phyloP scores from a whole-genome alignment of 106 monocot species.

The Platanthera guangdongensis region DNA sequence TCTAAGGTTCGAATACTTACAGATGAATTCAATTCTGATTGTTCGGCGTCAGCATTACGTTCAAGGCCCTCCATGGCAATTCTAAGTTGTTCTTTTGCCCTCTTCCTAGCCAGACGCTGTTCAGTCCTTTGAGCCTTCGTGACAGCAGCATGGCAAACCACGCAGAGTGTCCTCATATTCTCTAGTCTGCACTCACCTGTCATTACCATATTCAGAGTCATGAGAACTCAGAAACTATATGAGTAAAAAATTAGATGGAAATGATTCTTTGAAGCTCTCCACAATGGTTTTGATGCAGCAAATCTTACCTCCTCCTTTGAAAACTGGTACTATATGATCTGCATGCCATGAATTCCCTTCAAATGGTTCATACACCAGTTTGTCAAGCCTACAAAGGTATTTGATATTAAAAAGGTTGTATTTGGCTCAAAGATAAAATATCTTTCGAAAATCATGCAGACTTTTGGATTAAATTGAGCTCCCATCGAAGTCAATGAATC shows the following conservation, averaged over 20 bases:
- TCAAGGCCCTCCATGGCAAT: slow-evolving; percentile 35
- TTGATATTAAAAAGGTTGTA: not conserved
- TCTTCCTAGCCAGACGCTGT: slow-evolving; percentile 14
- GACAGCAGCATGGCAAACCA: slow-evolving; percentile 85
- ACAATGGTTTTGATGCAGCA: not conserved
- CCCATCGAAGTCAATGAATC: too few relatives aligned
- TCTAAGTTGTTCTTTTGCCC: slow-evolving; percentile 63
- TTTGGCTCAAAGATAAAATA: too few relatives aligned
- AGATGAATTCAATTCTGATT: not conserved
- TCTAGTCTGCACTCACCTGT: slow-evolving; percentile 87
- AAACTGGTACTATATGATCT: slow-evolving; percentile 87
- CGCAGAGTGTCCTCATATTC: slow-evolving; percentile 96
- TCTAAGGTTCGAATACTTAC: slow-evolving; percentile 7
- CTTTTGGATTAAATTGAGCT: too few relatives aligned
- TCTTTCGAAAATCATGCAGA: not conserved
- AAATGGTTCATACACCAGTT: slow-evolving; percentile 62
- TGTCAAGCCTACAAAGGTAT: slow-evolving; percentile 49
- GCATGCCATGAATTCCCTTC: slow-evolving; percentile 99
- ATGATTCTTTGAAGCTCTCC: not conserved
- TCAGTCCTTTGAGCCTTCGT: slow-evolving; percentile 63
- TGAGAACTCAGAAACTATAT: not conserved
- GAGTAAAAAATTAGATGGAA: not conserved
- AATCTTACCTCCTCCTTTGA: slow-evolving; percentile 80
- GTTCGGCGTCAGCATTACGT: not conserved
- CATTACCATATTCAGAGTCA: slow-evolving; percentile 3